Evolutionary conservation across 2,329 filamentous ascomycete species (phyloP).

Genomic region (Albifimbria verrucaria): DNA sequence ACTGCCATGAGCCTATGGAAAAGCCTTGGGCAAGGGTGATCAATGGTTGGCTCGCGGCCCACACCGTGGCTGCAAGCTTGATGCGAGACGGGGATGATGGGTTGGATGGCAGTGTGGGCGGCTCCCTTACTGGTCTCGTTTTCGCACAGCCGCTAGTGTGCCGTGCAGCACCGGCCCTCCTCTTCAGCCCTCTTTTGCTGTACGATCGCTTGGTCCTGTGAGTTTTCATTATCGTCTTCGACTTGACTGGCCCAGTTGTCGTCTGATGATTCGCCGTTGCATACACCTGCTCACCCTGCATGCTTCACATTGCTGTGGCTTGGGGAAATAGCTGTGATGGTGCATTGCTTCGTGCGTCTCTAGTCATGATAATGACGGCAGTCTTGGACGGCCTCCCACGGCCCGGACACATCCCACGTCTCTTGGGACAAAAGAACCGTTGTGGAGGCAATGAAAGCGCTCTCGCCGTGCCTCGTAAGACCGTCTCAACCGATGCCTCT

Average conservation of each 20-base stretch:
- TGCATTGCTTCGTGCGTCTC: too few species aligned
- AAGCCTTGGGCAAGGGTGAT: constrained; percentile 23
- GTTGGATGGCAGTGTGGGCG: background rate
- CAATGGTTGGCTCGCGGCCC: constrained; percentile 1
- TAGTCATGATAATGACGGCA: too few species aligned
- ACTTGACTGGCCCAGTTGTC: background rate
- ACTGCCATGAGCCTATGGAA: constrained; percentile 26
- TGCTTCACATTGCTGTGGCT: background rate
- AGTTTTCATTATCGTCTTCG: background rate
- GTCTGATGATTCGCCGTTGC: background rate
- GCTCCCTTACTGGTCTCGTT: background rate
- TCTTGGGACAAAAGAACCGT: too few species aligned
- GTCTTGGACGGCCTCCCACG: background rate
- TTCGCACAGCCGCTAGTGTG: background rate
- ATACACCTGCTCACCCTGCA: background rate
- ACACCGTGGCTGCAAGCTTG: too few species aligned
- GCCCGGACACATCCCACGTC: too few species aligned
- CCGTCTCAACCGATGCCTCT: too few species aligned
- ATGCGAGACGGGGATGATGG: too few species aligned
- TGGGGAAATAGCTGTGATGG: too few species aligned
- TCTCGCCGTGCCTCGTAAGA: too few species aligned
- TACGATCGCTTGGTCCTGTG: background rate
- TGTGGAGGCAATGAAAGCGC: too few species aligned
- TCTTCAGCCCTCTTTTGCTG: background rate
- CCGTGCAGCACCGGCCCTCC: background rate